These are phyloP conservation scores for Phytopythium montanum DNA, from an alignment of 352 stramenopile genomes.

Conservation along the genomic window DNA sequence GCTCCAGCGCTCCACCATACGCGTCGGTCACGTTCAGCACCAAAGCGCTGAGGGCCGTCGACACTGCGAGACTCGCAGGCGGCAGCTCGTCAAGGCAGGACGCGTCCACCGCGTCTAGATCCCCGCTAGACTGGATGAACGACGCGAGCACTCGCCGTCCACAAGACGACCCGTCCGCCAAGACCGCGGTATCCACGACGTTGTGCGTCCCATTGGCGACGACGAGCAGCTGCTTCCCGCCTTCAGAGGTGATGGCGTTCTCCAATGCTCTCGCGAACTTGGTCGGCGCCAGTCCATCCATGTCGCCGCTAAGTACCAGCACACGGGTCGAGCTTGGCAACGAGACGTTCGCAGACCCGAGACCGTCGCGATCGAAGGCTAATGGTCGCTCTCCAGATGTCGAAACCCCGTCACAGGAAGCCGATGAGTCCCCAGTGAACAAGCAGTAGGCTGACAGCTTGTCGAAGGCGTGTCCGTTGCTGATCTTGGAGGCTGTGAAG, in stretches of 20 bases:
- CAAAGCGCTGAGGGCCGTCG: conserved; percentile 21
- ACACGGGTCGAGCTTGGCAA: conserved; percentile 38
- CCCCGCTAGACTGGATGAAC: conserved; percentile 38
- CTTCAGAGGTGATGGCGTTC: conserved; percentile 24
- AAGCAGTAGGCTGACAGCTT: conserved; percentile 57
- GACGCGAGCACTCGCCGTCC: conserved; percentile 51
- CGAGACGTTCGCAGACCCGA: conserved; percentile 24
- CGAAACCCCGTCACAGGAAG: conserved; percentile 25
- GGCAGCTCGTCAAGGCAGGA: conserved; percentile 42
- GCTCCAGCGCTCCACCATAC: conserved; percentile 35
- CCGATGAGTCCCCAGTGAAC: conserved; percentile 40
- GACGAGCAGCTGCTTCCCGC: conserved; percentile 42
- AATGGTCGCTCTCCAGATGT: conserved; percentile 13
- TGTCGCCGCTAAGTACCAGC: conserved; percentile 43
- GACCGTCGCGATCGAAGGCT: conserved; percentile 28
- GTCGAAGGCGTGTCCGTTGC: conserved; percentile 33
- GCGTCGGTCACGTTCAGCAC: conserved; percentile 46
- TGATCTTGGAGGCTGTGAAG: conserved; percentile 48
- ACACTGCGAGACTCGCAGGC: conserved; percentile 30
- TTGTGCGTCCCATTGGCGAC: conserved; percentile 36
- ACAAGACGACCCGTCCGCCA: conserved; percentile 38
- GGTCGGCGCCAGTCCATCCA: conserved; percentile 39
- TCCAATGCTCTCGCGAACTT: conserved; percentile 43
- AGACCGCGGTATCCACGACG: conserved; percentile 27
- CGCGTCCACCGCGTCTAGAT: conserved; percentile 46